Evolutionary conservation across 1,284 basidiomycete species (phyloP).

Genomic region (Ceratobasidium sp.): DNA sequence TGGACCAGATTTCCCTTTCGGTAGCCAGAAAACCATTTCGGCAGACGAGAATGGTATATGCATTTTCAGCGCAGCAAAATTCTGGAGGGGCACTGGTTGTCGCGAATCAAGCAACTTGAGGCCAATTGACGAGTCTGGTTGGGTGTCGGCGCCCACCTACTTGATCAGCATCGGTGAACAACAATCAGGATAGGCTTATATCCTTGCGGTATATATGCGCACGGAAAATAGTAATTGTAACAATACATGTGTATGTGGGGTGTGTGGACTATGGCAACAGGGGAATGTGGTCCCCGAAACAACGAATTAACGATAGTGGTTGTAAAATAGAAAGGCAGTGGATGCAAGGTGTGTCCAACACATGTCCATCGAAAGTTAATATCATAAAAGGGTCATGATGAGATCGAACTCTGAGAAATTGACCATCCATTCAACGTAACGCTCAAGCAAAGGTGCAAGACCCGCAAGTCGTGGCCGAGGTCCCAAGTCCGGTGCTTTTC

Average conservation of each 20-base stretch:
- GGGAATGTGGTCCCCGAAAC: not conserved
- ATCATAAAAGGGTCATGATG: constrained; percentile 13
- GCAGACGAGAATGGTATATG: not conserved
- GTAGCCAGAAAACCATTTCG: not conserved
- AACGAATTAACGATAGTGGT: not conserved
- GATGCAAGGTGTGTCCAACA: constrained; percentile 10
- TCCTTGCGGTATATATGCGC: constrained; percentile 13
- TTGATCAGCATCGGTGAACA: no score
- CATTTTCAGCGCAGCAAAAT: no score
- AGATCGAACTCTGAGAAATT: not conserved
- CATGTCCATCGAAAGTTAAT: constrained; percentile 17
- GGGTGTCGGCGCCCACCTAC: no score
- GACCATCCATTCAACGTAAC: not conserved
- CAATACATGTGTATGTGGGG: constrained; percentile 29
- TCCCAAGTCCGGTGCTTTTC: constrained; percentile 47
- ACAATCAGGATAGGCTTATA: not conserved
- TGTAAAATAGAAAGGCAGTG: not conserved
- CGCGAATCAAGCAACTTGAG: no score
- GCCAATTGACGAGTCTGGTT: no score
- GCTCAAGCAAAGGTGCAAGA: constrained; percentile 45
- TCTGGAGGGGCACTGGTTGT: no score
- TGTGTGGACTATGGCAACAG: not conserved
- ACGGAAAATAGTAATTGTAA: not conserved
- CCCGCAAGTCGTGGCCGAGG: constrained; percentile 46
- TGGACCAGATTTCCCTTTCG: no score